Conservation (phyloP, 2,329 filamentous ascomycete genomes). For the Scedosporium apiospermum region DNA sequence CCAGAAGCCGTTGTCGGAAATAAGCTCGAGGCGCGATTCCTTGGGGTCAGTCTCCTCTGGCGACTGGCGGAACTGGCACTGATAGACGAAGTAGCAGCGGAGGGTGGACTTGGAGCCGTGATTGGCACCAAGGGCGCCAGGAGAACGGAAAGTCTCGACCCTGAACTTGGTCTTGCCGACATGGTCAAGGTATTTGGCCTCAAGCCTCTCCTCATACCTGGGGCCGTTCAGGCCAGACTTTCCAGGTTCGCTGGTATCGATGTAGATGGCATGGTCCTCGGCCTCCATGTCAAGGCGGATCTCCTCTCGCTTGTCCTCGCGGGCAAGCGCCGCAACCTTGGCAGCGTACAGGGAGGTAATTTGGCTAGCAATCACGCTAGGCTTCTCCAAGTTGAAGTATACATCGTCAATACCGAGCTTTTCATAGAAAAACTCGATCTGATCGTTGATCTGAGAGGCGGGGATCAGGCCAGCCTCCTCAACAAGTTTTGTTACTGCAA, state of each 20-base stretch:
- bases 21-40: conserved; percentile 83
- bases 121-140: conserved; percentile 61
- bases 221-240: conserved; percentile 67
- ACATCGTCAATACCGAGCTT: conserved; percentile 97
- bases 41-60: conserved; percentile 60
- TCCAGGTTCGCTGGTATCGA: conserved; percentile 91
- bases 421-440: conserved; percentile 96
- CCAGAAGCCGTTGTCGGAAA: conserved; percentile 88
- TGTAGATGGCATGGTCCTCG: conserved; percentile 91
- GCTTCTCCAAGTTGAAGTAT: conserved; percentile 88
- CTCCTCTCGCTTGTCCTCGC: conserved; percentile 88
- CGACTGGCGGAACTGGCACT: conserved; percentile 76
- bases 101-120: conserved; percentile 69
- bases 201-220: conserved; percentile 87
- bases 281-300: conserved; percentile 95
- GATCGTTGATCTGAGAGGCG: conserved; percentile 67
- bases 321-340: conserved; percentile 87
- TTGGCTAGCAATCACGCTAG: conserved; percentile 81
- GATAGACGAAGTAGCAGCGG: conserved; percentile 98
- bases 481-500: conserved; percentile 68
- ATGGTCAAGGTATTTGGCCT: conserved; percentile 88
- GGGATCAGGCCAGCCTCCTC: conserved; percentile 80
- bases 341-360: conserved; percentile 95
- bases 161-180: conserved; percentile 69
- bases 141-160: conserved; percentile 94